A percentile compares a stretch with the other conserved stretches of the same genome.
Conservation (phyloP, 768 basidiomycete species). For the Mycena albidolilacea region DNA sequence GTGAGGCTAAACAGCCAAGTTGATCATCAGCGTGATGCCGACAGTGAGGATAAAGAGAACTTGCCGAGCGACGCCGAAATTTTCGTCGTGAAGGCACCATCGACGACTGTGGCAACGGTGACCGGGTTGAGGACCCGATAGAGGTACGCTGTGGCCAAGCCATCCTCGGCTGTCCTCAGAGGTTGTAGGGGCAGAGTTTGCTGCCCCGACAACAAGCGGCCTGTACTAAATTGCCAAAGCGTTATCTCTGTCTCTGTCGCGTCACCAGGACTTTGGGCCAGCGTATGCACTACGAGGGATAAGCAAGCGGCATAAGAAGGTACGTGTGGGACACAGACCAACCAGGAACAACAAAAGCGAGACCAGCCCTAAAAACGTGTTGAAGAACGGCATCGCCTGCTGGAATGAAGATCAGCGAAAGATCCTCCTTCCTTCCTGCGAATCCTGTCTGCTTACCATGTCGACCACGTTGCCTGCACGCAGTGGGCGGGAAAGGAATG, state of each 20-base stretch:
- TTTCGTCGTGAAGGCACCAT: neutral
- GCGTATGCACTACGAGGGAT: neutral
- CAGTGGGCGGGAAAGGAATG: neutral
- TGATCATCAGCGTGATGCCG: neutral
- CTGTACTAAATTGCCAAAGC: constrained; percentile 24
- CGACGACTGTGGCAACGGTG: neutral
- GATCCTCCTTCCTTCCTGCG: neutral
- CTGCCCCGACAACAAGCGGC: neutral
- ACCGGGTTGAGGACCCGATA: constrained; percentile 3
- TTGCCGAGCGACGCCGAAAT: neutral
- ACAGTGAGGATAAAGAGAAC: neutral
- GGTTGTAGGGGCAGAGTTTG: constrained; percentile 17
- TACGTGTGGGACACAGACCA: neutral
- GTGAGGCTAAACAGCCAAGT: neutral
- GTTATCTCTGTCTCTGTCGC: constrained; percentile 6
- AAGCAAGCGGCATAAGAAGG: neutral
- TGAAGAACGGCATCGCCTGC: neutral
- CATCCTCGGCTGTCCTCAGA: constrained; percentile 9
- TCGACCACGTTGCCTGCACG: constrained; percentile 9
- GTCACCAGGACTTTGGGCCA: constrained; percentile 1
- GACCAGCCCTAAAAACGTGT: neutral
- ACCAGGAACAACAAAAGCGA: neutral
- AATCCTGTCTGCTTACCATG: neutral
- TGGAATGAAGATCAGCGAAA: neutral
- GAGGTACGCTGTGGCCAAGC: constrained; percentile 16